Percentiles rank a stretch among this genome's conserved stretches.
Conservation (phyloP, 2,329 filamentous ascomycete genomes). For the Corniculantispora saksenae region DNA sequence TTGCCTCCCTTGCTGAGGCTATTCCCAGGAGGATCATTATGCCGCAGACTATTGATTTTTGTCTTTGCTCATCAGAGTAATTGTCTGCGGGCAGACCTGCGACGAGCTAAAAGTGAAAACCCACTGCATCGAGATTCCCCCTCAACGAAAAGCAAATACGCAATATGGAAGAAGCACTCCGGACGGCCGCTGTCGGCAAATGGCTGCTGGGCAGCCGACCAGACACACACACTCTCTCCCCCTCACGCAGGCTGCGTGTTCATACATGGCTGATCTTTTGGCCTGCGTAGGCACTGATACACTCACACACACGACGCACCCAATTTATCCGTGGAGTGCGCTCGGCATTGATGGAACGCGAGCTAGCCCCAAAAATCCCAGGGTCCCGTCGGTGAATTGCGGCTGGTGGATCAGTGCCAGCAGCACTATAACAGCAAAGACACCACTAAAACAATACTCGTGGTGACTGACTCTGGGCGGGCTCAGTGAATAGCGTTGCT, state of each 20-base stretch:
- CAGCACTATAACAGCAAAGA: background rate
- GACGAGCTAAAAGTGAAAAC: background rate
- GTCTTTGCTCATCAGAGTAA: background rate
- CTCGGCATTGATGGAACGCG: background rate
- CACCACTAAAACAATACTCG: background rate
- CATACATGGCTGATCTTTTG: background rate
- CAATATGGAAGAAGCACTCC: background rate
- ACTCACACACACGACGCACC: background rate
- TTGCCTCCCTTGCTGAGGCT: background rate
- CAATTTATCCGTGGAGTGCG: background rate
- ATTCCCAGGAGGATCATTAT: background rate
- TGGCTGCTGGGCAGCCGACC: background rate
- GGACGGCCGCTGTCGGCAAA: background rate
- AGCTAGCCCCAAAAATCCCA: background rate
- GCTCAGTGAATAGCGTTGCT: background rate
- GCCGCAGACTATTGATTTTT: background rate
- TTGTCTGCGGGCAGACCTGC: background rate
- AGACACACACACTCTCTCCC: background rate
- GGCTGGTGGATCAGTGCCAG: background rate
- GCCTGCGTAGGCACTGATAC: background rate
- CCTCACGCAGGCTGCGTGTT: background rate
- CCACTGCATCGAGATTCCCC: background rate
- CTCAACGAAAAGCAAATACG: too few species aligned
- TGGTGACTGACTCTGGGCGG: background rate
- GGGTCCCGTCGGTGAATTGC: constrained; percentile 3